Conservation (phyloP, 768 basidiomycete species). For the Suillus subluteus region DNA sequence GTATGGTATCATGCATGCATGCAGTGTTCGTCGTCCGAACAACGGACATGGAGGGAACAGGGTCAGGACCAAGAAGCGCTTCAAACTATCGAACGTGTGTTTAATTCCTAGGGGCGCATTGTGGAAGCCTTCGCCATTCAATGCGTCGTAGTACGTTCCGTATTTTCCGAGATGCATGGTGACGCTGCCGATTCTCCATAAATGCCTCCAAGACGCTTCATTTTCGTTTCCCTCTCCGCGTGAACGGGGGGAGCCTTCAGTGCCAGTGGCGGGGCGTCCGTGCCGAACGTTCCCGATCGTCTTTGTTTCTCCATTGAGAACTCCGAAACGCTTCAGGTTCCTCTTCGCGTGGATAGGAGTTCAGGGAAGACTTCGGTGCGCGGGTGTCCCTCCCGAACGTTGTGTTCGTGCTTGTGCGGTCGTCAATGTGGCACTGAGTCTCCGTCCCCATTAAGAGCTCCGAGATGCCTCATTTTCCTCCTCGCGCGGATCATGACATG, state of each 20-base stretch:
- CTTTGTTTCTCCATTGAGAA: background rate
- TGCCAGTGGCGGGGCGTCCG: background rate
- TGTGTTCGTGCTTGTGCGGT: background rate
- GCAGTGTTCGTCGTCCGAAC: background rate
- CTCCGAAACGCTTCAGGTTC: background rate
- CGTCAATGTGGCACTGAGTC: background rate
- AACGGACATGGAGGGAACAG: background rate
- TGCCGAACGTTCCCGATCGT: background rate
- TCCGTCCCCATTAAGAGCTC: background rate
- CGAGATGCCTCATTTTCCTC: background rate
- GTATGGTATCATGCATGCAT: background rate
- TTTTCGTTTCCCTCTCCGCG: background rate
- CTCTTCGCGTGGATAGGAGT: background rate
- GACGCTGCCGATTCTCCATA: background rate
- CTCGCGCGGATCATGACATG: background rate
- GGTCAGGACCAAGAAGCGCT: background rate
- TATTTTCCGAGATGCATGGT: background rate
- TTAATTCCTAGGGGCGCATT: background rate
- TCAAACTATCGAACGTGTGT: background rate
- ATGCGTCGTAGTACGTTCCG: background rate
- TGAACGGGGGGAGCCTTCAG: background rate
- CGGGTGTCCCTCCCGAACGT: background rate
- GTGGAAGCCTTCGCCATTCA: background rate
- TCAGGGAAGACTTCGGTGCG: background rate
- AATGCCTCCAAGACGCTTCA: background rate